Conservation (phyloP, 2,329 filamentous ascomycete genomes). For the Claviceps pazoutovae region DNA sequence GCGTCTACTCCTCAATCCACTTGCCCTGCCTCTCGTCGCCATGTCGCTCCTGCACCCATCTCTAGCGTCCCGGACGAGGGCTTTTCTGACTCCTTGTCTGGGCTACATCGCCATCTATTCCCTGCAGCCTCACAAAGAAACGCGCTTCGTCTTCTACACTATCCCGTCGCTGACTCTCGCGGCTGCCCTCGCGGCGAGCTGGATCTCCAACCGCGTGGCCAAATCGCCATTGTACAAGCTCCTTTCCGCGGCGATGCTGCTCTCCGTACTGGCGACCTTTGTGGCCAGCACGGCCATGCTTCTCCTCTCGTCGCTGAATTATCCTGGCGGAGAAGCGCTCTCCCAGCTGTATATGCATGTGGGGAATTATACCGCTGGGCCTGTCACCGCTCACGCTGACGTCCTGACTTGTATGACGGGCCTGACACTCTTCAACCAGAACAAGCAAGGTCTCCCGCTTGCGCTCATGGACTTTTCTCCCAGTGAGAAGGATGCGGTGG, state of each 20-base stretch:
- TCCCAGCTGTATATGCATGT: constrained; percentile 30
- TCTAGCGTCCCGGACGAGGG: constrained; percentile 27
- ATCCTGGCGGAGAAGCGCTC: constrained; percentile 78
- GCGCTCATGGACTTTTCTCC: constrained; percentile 10
- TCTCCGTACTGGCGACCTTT: constrained; percentile 47
- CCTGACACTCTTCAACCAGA: constrained; percentile 50
- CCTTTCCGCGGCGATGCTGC: constrained; percentile 38
- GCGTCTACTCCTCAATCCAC: constrained; percentile 69
- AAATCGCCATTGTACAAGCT: constrained; percentile 46
- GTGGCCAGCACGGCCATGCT: constrained; percentile 53
- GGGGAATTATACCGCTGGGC: constrained; percentile 9
- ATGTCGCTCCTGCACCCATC: constrained; percentile 35
- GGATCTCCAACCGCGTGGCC: constrained; percentile 49
- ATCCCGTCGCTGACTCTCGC: constrained; percentile 69
- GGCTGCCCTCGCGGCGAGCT: constrained; percentile 59
- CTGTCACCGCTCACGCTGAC: constrained; percentile 44
- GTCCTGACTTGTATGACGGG: constrained; percentile 58
- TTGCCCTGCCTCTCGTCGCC: constrained; percentile 42
- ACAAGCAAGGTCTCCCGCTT: constrained; percentile 23
- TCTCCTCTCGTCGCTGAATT: constrained; percentile 74
- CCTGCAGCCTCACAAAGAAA: constrained; percentile 86
- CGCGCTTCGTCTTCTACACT: constrained; percentile 84
- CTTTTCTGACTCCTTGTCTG: constrained; percentile 51
- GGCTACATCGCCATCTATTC: constrained; percentile 72
- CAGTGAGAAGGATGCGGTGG: no score